Evolutionary conservation across 257 asterid species (phyloP), one percentile per base, ranked within the genome.

Genomic region (Cruciata laevipes): DNA sequence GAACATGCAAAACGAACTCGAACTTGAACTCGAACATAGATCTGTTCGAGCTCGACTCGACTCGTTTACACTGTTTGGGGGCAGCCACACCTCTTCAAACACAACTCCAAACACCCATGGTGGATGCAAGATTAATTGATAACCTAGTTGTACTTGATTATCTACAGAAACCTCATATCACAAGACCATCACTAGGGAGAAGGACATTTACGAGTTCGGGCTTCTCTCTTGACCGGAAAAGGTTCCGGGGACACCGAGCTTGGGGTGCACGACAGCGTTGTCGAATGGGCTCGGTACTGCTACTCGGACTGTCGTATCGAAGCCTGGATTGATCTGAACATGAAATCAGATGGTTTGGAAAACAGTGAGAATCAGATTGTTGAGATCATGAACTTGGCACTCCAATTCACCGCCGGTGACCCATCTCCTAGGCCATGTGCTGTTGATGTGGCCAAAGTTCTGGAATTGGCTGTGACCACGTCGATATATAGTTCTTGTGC

Each of bases 201-300:
- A 85, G 8, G 94, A 91, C 66, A 38, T 91, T 1, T 80, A 84
- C 30, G 93, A 79, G 68, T 82, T 80, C 66, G 98, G 98, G 65
- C 79, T 89, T 17, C 71, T 91, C 38, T 91, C 5, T 75, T 91
- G 84, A 87, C 96, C 0, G 98, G 98, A 59, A 91, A 72, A 79
- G 82, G 81, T 31, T 83, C 87, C 6, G 72, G 4, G 2, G 91
- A 87, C 12, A 3, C 74, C 1, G 91, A 84, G 81, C 80, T 80
- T 2, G 89, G 88, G 3, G 76, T 72, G 75, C 83, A 78, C 20
- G 81, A 75, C 40, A 74, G 70, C 76, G 56, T 88, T 2, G 88
- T 91, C 11, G 91, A 88, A 42, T 89, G 98, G 98, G 96, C 96
- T 0, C 76, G 96, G 57, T 79, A 85, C 47, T 89, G 98, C 76